Percentiles rank a stretch among this genome's conserved stretches.
phyloP scores from a whole-genome alignment of 768 basidiomycete species.

The Leccinellum albellum region DNA sequence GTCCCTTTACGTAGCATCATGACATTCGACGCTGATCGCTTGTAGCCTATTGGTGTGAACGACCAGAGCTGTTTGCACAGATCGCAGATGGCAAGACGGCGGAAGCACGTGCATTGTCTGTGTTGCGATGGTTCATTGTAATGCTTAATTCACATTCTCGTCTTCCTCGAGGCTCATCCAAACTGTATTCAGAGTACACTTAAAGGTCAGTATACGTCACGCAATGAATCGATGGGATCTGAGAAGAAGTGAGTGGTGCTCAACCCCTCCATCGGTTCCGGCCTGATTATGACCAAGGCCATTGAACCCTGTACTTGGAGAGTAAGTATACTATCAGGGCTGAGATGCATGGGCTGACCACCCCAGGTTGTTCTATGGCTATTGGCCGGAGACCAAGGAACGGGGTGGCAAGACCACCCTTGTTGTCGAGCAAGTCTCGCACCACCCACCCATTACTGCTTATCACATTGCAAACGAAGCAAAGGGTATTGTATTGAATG shows the following conservation, averaged over 20 bases:
- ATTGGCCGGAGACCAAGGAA: slow-evolving; percentile 69
- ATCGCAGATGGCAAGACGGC: slow-evolving; percentile 75
- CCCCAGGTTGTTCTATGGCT: slow-evolving; percentile 76
- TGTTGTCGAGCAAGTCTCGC: slow-evolving; percentile 93
- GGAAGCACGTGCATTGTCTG: slow-evolving; percentile 71
- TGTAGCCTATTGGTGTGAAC: slow-evolving; percentile 95
- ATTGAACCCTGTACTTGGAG: slow-evolving; percentile 92
- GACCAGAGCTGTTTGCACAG: slow-evolving; percentile 81
- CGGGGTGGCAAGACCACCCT: slow-evolving; percentile 79
- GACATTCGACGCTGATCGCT: slow-evolving; percentile 3
- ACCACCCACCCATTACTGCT: slow-evolving; percentile 87
- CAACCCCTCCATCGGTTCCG: background rate
- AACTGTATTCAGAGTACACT: slow-evolving; percentile 65
- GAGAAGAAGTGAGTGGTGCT: slow-evolving; percentile 81
- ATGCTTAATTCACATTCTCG: background rate
- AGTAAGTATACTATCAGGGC: slow-evolving; percentile 48
- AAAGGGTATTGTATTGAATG: slow-evolving; percentile 73
- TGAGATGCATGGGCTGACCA: slow-evolving; percentile 1
- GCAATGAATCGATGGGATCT: slow-evolving; percentile 93
- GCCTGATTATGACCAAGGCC: slow-evolving; percentile 50
- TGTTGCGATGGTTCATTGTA: slow-evolving; percentile 95
- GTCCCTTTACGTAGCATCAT: slow-evolving; percentile 16
- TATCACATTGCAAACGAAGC: slow-evolving; percentile 81
- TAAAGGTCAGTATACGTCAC: slow-evolving; percentile 91
- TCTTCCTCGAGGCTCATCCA: slow-evolving; percentile 1